phyloP scores from a whole-genome alignment of 352 stramenopile species.

The Pythium graminicola region DNA sequence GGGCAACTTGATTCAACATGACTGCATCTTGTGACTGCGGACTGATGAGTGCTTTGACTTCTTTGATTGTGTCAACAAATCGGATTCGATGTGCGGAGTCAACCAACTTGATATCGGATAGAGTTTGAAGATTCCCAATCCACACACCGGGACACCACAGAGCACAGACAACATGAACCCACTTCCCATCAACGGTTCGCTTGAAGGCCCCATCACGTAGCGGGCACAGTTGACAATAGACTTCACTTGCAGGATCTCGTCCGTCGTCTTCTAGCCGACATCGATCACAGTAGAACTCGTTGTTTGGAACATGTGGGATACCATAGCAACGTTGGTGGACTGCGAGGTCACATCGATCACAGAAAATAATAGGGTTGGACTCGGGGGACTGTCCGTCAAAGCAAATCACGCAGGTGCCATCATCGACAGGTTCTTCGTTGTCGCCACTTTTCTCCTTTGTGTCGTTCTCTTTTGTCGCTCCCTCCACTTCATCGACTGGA shows the following conservation, averaged over 20 bases:
- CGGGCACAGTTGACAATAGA: conserved; percentile 86
- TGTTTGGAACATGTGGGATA: conserved; percentile 72
- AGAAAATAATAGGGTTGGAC: conserved; percentile 87
- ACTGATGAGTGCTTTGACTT: conserved; percentile 41
- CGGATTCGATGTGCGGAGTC: conserved; percentile 31
- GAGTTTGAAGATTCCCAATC: conserved; percentile 73
- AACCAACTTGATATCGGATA: conserved; percentile 74
- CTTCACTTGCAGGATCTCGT: conserved; percentile 38
- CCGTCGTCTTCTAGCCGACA: conserved; percentile 55
- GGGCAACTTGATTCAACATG: neutral
- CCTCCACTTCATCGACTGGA: conserved; percentile 11
- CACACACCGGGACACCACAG: conserved; percentile 84
- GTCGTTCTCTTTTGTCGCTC: conserved; percentile 21
- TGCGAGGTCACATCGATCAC: conserved; percentile 83
- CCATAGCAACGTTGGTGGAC: conserved; percentile 88
- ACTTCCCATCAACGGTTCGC: conserved; percentile 76
- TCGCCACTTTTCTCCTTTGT: conserved; percentile 4
- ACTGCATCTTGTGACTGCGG: conserved; percentile 7
- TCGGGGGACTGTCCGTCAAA: conserved; percentile 86
- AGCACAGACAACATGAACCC: conserved; percentile 86
- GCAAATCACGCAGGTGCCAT: conserved; percentile 85
- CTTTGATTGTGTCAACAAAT: conserved; percentile 50
- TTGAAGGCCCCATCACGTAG: conserved; percentile 83
- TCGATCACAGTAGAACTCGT: conserved; percentile 87
- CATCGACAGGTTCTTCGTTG: conserved; percentile 52